A percentile compares a stretch with the other conserved stretches of the same genome.
phyloP scores from a whole-genome alignment of 768 basidiomycete species.

The Dendrothele bispora region DNA sequence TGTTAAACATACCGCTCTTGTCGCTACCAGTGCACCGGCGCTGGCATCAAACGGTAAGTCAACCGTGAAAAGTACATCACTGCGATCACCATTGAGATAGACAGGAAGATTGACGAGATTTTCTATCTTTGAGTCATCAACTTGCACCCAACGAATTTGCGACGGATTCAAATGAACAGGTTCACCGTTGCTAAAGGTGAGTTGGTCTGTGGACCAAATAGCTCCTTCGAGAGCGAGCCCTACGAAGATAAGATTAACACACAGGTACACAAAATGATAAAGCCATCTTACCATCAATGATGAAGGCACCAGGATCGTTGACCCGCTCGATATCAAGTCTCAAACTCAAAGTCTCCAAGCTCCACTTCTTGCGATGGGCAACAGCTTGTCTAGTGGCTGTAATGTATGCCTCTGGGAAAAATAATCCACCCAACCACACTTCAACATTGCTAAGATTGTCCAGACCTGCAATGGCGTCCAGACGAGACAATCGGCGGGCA shows the following conservation, averaged over 20 bases:
- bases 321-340: conserved; percentile 80
- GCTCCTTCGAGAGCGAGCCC: conserved; percentile 90
- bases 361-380: conserved; percentile 90
- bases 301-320: conserved; percentile 77
- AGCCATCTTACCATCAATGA: conserved; percentile 74
- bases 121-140: conserved; percentile 35
- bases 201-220: conserved; percentile 63
- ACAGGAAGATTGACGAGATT: conserved; percentile 80
- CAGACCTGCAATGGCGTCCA: conserved; percentile 66
- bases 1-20: conserved; percentile 88
- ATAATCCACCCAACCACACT: conserved; percentile 92
- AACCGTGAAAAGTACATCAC: conserved; percentile 89
- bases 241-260: conserved; percentile 28
- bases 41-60: conserved; percentile 75
- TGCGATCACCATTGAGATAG: conserved; percentile 88
- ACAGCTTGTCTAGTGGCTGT: conserved; percentile 96
- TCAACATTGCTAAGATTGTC: conserved; percentile 68
- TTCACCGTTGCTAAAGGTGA: conserved; percentile 85
- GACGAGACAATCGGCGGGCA: conserved; percentile 75
- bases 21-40: conserved; percentile 72
- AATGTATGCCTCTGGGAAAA: conserved; percentile 96
- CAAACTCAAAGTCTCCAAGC: conserved; percentile 83
- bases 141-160: conserved; percentile 85
- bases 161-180: conserved; percentile 77
- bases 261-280: neutral